These are phyloP conservation scores for Neurospora sublineolata DNA, from an alignment of 495 filamentous ascomycete genomes.

Conservation along the genomic window DNA sequence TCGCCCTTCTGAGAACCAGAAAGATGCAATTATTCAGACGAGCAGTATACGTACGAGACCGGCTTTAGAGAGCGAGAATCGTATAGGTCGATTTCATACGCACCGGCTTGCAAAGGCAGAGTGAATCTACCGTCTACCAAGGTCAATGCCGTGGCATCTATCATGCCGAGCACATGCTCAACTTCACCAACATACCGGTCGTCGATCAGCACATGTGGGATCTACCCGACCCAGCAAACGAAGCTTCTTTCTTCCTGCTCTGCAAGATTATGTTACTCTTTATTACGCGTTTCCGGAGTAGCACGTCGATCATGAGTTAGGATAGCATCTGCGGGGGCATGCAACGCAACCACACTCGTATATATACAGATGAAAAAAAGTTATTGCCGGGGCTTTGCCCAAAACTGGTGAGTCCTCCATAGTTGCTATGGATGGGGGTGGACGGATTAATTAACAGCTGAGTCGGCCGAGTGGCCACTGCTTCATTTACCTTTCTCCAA, in stretches of 20 bases:
- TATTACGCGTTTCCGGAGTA: neutral
- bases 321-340: neutral
- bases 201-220: neutral
- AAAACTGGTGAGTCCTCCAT: neutral
- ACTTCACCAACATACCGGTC: neutral
- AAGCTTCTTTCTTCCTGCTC: neutral
- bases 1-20: neutral
- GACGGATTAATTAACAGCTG: neutral
- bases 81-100: neutral
- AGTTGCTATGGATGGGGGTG: neutral
- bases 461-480: neutral
- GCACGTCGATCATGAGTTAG: neutral
- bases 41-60: neutral
- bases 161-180: neutral
- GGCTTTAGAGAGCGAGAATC: neutral
- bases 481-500: neutral
- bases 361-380: neutral
- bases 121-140: neutral
- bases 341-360: neutral
- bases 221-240: neutral
- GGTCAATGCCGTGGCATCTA: neutral
- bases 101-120: neutral
- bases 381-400: neutral
- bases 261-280: neutral
- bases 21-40: neutral